Base-by-base conservation (phyloP, 495 filamentous ascomycete genomes). In the Monascus purpureus region DNA sequence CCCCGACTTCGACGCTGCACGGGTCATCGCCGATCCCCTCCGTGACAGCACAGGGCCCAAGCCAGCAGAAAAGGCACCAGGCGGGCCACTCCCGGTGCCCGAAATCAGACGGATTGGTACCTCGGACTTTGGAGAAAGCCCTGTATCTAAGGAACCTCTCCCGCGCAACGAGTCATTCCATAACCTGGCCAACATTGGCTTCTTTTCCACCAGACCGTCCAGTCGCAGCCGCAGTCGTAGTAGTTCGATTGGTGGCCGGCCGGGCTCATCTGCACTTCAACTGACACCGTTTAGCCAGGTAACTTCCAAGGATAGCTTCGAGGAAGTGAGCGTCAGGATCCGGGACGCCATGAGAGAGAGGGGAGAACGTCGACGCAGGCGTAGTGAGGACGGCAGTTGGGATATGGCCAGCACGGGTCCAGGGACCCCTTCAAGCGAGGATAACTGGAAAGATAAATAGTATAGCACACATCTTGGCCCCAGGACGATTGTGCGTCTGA, bases 111-210 rank as follows among this genome's bases (percentile, higher is more conserved):
- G 40, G 25, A 36, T 41, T 13, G 40, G 36, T 19, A 43, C 43
- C 0, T 24, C 31, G 8, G 44, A 55, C 8, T 26, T 42, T 25
- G 41, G 33, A 18, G 47, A 55, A 16, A 54, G 47, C 6, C 55
- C 55, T 19, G 51, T 56, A 8, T 47, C 49, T 0, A 42, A 55
- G 8, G 65, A 65, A 28, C 54, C 67, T 28, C 55, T 97, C 6
- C 88, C 90, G 7, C 72, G 80, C 17, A 94, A 93, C 58, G 90
- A 97, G 50, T 85, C 80, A 2, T 93, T 96, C 60, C 73, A 76
- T 43, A 85, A 95, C 42, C 75, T 97, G 16, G 76, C 79, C 9
- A 73, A 71, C 33, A 80, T 90, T 38, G 82, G 78, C 28, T 75
- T 97, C 50, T 97, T 95, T 46, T 82, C 88, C 2, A 86, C 80